Evolutionary conservation across 352 stramenopile species (phyloP).

Genomic region (Phytopythium vexans): DNA sequence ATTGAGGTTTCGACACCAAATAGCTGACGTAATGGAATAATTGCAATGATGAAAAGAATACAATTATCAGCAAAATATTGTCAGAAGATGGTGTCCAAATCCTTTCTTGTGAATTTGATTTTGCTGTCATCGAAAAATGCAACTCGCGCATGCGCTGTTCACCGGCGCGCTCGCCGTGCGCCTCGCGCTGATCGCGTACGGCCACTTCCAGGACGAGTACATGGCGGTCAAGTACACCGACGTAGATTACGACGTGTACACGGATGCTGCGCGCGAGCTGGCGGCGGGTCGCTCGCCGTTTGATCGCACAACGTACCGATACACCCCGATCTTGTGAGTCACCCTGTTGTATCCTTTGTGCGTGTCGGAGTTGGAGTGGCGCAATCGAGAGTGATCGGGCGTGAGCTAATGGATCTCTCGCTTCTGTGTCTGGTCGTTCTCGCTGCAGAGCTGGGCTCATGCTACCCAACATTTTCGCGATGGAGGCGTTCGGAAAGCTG

Average conservation of each 20-base stretch:
- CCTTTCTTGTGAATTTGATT: too few species aligned
- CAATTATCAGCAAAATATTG: too few species aligned
- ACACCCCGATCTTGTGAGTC: slow-evolving; percentile 94
- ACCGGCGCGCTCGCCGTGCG: slow-evolving; percentile 52
- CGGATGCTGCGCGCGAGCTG: slow-evolving; percentile 93
- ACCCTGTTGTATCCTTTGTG: neutral
- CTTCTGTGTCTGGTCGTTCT: neutral
- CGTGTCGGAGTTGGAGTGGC: neutral
- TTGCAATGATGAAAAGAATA: too few species aligned
- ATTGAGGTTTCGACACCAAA: too few species aligned
- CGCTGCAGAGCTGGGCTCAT: slow-evolving; percentile 57
- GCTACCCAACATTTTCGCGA: slow-evolving; percentile 71
- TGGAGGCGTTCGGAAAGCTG: slow-evolving; percentile 90
- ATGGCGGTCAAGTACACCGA: slow-evolving; percentile 97
- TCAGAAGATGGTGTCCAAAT: too few species aligned
- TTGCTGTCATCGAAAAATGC: slow-evolving; percentile 8
- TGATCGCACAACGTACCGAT: slow-evolving; percentile 97
- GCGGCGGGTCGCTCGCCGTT: slow-evolving; percentile 90
- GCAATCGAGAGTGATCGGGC: neutral
- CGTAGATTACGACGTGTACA: slow-evolving; percentile 99
- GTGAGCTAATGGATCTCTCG: neutral
- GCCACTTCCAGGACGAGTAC: slow-evolving; percentile 67
- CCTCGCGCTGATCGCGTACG: slow-evolving; percentile 66
- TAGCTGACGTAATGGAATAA: too few species aligned
- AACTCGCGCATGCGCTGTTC: slow-evolving; percentile 34